Evolutionary conservation across 768 basidiomycete species (phyloP).

Genomic region (Pulveroboletus sp.): DNA sequence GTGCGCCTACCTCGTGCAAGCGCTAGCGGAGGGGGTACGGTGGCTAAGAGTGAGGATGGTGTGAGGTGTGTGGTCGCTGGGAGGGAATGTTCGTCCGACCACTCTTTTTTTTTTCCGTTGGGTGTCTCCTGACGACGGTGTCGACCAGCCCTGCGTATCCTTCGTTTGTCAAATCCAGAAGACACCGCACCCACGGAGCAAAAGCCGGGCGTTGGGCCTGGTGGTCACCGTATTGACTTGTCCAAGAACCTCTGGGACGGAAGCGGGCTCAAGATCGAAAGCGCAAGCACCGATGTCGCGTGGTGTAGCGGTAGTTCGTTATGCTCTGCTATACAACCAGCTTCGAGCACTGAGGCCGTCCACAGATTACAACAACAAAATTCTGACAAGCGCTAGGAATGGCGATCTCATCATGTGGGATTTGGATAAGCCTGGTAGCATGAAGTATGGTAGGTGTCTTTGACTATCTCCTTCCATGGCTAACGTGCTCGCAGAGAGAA

Average conservation of each 20-base stretch:
- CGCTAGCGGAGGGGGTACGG: slow-evolving; percentile 57
- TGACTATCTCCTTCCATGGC: slow-evolving; percentile 5
- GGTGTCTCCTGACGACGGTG: slow-evolving; percentile 6
- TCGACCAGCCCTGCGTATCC: slow-evolving; percentile 50
- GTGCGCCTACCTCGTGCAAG: slow-evolving; percentile 60
- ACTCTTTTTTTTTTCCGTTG: neutral
- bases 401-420: slow-evolving; percentile 86
- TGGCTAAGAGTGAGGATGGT: slow-evolving; percentile 66
- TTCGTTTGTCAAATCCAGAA: slow-evolving; percentile 52
- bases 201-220: slow-evolving; percentile 50
- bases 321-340: neutral
- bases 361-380: slow-evolving; percentile 66
- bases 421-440: slow-evolving; percentile 55
- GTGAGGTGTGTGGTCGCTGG: slow-evolving; percentile 67
- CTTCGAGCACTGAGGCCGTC: slow-evolving; percentile 1
- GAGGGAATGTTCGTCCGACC: slow-evolving; percentile 57
- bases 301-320: slow-evolving; percentile 67
- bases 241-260: slow-evolving; percentile 77
- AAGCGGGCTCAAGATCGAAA: slow-evolving; percentile 73
- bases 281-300: slow-evolving; percentile 73
- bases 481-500: slow-evolving; percentile 47
- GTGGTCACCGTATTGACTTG: slow-evolving; percentile 64
- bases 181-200: slow-evolving; percentile 39
- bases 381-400: slow-evolving; percentile 74
- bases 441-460: slow-evolving; percentile 60